Percentiles rank a stretch among this genome's conserved stretches.
Evolutionary conservation across 2,329 filamentous ascomycete species (phyloP).

Genomic region (Lachnellula cervina): DNA sequence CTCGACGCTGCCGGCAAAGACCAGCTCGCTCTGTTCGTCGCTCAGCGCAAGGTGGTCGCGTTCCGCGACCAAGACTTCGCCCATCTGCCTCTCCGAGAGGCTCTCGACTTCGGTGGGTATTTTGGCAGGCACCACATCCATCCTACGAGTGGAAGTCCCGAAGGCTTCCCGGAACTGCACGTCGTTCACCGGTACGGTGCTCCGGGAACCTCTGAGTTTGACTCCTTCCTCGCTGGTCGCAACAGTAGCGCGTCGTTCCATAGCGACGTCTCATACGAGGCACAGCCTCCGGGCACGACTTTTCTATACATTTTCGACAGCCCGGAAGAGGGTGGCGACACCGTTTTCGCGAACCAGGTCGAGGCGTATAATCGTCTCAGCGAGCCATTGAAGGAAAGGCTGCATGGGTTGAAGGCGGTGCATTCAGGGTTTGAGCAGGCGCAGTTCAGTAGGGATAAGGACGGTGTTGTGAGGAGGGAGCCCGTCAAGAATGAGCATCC

Average conservation of each 20-base stretch:
- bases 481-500: conserved; percentile 70
- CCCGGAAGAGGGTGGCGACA: conserved; percentile 74
- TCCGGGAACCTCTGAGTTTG: conserved; percentile 48
- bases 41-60: conserved; percentile 71
- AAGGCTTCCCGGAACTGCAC: conserved; percentile 67
- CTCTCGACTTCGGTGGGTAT: conserved; percentile 65
- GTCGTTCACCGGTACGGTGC: conserved; percentile 67
- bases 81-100: conserved; percentile 61
- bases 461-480: conserved; percentile 68
- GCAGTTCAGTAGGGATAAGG: conserved; percentile 57
- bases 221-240: conserved; percentile 58
- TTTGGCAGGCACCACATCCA: conserved; percentile 79
- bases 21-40: conserved; percentile 67
- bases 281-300: conserved; percentile 80
- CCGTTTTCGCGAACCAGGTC: conserved; percentile 70
- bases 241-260: conserved; percentile 83
- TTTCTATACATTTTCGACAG: conserved; percentile 83
- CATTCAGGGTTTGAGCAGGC: conserved; percentile 79
- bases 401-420: conserved; percentile 72
- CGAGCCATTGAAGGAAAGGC: conserved; percentile 62
- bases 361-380: conserved; percentile 76
- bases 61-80: conserved; percentile 71
- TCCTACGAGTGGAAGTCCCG: conserved; percentile 67
- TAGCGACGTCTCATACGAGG: conserved; percentile 79
- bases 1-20: conserved; percentile 66